phyloP scores from a whole-genome alignment of 441 rosid species.

The Jatropha multifida region DNA sequence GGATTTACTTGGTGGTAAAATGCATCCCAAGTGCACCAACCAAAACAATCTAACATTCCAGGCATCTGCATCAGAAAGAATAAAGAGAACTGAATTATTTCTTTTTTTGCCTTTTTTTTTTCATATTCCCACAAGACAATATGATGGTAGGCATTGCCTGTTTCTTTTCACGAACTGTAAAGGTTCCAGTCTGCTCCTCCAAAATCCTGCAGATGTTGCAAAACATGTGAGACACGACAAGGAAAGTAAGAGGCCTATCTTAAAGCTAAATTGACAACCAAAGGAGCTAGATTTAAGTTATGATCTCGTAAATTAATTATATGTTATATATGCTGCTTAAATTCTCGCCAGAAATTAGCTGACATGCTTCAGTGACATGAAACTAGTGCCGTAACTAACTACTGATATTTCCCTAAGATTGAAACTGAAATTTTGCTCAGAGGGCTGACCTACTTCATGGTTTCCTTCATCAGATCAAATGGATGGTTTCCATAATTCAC shows the following conservation, averaged over 20 bases:
- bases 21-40: constrained; percentile 97
- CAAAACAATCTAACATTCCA: constrained; percentile 76
- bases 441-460: constrained; percentile 52
- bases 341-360: background rate
- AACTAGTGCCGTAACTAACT: constrained; percentile 10
- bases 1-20: constrained; percentile 72
- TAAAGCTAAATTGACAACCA: background rate
- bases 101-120: background rate
- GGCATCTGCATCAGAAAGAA: constrained; percentile 43
- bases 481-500: constrained; percentile 54
- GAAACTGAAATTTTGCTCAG: constrained; percentile 30
- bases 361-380: constrained; percentile 1
- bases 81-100: constrained; percentile 25
- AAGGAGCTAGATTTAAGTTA: background rate
- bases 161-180: constrained; percentile 54
- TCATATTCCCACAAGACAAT: background rate
- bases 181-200: constrained; percentile 46
- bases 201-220: constrained; percentile 37
- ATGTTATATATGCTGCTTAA: background rate
- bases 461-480: constrained; percentile 51
- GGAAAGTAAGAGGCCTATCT: background rate
- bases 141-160: constrained; percentile 39
- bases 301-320: background rate
- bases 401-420: constrained; percentile 1
- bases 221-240: constrained; percentile 7